Conservation (phyloP, 176 grass and related monocot genomes). For the Secale cereale region DNA sequence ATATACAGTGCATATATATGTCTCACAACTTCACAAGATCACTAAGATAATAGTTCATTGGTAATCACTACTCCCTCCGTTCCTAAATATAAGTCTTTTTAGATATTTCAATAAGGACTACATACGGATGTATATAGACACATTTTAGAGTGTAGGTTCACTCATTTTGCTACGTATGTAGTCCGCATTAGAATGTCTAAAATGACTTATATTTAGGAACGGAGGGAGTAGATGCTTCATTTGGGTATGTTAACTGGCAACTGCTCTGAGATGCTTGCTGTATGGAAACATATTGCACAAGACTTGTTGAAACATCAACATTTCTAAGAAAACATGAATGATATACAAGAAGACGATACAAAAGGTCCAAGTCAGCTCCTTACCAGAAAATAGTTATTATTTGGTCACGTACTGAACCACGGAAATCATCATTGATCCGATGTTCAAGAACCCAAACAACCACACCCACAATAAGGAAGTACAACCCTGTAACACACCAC, state of each 20-base stretch:
- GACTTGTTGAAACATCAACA: slow-evolving; percentile 7
- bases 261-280: background rate
- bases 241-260: background rate
- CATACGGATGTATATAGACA: too few relatives aligned
- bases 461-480: slow-evolving; percentile 72
- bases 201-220: too few relatives aligned
- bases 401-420: slow-evolving; percentile 68
- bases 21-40: background rate
- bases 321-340: background rate
- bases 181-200: too few relatives aligned
- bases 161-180: too few relatives aligned
- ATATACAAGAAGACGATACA: background rate
- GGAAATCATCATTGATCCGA: slow-evolving; percentile 91
- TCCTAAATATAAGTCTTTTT: too few relatives aligned
- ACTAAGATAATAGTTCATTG: background rate
- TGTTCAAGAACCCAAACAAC: slow-evolving; percentile 96
- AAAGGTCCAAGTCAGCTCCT: slow-evolving; percentile 20
- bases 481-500: slow-evolving; percentile 76
- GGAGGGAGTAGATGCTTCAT: slow-evolving; percentile 2
- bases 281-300: background rate
- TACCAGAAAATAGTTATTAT: slow-evolving; percentile 86
- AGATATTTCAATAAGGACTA: too few relatives aligned
- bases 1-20: background rate
- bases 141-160: too few relatives aligned
- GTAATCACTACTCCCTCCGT: too few relatives aligned